Base-by-base conservation (phyloP, 1,284 basidiomycete species). In the Trametes pubescens region DNA sequence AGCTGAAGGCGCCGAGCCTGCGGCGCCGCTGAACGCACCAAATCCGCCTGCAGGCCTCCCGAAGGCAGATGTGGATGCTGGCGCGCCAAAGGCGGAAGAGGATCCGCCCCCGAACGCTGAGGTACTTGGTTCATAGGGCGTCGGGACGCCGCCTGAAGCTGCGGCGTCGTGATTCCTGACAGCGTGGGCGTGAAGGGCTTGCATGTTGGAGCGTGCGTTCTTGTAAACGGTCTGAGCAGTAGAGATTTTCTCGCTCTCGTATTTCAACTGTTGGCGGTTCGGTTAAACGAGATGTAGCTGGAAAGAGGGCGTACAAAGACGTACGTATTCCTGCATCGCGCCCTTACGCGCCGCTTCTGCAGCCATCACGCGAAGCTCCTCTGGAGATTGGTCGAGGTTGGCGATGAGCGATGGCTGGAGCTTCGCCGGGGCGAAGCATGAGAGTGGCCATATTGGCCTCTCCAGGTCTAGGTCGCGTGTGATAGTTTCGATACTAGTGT, bases 371-470 rank as follows among this genome's bases (percentile, higher is more conserved):
- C 92, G 84, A 55, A 98, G 77, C 76, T 98, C 96, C 71, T 98
- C 96, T 0, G 84, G 86, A 0, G 89, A 92, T 65, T 91, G 81
- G 71, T 98, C 95, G 35, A 91, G 78, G 1, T 86, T 88, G 5
- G 77, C 67, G 18, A 98, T 77, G 7, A 97, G 71, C 52, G 84
- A 88, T 0, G 88, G 89, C 70, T 95, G 93, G 59, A 85, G 75
- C 73, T 96, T 95, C 0, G 88, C 87, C 24, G 92, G 87, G 0
- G 85, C 95, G 74, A 92, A 98, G 0, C 86, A 90, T 0, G 93
- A 90, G 0, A 96, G 78, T n/a, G 90, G 89, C 91, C 93, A 98
- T 8, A 85, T 60, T 0, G 95, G 96, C 70, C 87, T 88, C 22
- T 94, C 92, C 4, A 76, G 77, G 3, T 84, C 86, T n/a, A 94